These are phyloP conservation scores for Fusarium sp. DNA, from an alignment of 2,329 filamentous ascomycete genomes.

Conservation along the genomic window DNA sequence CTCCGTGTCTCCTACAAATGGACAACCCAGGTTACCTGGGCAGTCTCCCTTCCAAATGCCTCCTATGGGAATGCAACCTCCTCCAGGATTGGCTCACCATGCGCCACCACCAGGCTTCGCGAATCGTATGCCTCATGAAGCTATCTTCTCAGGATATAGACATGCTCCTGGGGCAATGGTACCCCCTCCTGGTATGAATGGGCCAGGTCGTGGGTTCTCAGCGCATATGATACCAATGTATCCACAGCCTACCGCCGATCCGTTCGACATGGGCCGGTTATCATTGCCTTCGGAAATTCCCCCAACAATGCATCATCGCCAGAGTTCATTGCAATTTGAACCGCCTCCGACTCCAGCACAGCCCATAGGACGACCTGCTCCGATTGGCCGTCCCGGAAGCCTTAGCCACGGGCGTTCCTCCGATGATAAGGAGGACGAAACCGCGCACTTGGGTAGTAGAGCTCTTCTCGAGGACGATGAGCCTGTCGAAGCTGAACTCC, in stretches of 20 bases:
- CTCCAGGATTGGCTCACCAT: conserved; percentile 55
- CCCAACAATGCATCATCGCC: conserved; percentile 74
- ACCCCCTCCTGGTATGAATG: conserved; percentile 65
- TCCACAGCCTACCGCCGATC: conserved; percentile 49
- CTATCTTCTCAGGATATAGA: conserved; percentile 63
- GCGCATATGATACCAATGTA: conserved; percentile 56
- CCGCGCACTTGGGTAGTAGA: conserved; percentile 88
- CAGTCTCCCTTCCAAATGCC: conserved; percentile 66
- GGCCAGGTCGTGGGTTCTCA: conserved; percentile 60
- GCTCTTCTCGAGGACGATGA: conserved; percentile 85
- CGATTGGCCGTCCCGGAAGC: conserved; percentile 89
- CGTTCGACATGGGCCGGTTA: conserved; percentile 52
- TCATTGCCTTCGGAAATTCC: conserved; percentile 51
- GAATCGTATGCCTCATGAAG: conserved; percentile 68
- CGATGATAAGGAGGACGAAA: conserved; percentile 76
- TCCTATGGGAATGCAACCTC: conserved; percentile 66
- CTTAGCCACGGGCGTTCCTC: conserved; percentile 67
- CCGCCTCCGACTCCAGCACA: conserved; percentile 67
- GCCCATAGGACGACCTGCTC: conserved; percentile 84
- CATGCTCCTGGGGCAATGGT: conserved; percentile 62
- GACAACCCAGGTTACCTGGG: conserved; percentile 52
- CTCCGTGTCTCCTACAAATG: conserved; percentile 70
- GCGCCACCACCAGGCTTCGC: conserved; percentile 65
- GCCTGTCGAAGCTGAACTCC: conserved; percentile 57
- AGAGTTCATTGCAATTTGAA: conserved; percentile 80